Conservation (phyloP, 805 yeast genomes). For the Candida insectorum region DNA sequence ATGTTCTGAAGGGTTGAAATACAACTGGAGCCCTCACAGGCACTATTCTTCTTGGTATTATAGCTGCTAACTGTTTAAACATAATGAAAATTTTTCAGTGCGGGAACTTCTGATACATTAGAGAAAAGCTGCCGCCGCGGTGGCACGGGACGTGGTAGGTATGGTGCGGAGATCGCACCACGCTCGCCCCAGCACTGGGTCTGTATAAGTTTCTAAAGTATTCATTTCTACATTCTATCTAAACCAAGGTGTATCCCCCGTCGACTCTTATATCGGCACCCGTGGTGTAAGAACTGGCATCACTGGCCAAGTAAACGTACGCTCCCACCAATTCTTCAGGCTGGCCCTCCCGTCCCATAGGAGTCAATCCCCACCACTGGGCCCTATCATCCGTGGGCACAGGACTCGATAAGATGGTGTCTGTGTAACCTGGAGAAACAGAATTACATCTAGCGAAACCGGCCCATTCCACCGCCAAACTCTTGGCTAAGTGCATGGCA, state of each 20-base stretch:
- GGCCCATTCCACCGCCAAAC: conserved; percentile 42
- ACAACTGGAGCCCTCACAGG: not conserved
- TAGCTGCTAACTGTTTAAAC: conserved; percentile 1
- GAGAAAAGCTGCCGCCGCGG: no score
- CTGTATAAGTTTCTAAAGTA: not conserved
- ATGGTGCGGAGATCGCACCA: no score
- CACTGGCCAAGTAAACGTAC: conserved; percentile 41
- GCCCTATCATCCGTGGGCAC: conserved; percentile 31
- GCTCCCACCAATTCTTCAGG: conserved; percentile 45
- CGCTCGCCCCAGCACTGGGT: no score
- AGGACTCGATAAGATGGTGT: conserved; percentile 17
- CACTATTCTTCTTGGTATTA: conserved; percentile 1
- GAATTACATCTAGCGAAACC: conserved; percentile 38
- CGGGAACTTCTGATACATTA: no score
- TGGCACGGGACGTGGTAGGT: no score
- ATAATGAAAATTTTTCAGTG: conserved; percentile 6
- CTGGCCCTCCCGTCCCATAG: conserved; percentile 43
- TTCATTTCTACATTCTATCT: not conserved
- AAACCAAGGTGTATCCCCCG: conserved; percentile 38
- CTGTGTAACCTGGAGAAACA: conserved; percentile 33
- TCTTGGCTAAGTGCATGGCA: conserved; percentile 32
- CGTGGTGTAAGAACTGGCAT: conserved; percentile 42
- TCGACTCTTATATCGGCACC: conserved; percentile 45
- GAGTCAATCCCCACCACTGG: conserved; percentile 40
- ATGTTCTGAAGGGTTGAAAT: conserved; percentile 6